Percentiles rank a stretch among this genome's conserved stretches.
These are phyloP conservation scores for Aegilops longissima DNA, from an alignment of 176 grass and related monocot genomes.

Conservation along the genomic window DNA sequence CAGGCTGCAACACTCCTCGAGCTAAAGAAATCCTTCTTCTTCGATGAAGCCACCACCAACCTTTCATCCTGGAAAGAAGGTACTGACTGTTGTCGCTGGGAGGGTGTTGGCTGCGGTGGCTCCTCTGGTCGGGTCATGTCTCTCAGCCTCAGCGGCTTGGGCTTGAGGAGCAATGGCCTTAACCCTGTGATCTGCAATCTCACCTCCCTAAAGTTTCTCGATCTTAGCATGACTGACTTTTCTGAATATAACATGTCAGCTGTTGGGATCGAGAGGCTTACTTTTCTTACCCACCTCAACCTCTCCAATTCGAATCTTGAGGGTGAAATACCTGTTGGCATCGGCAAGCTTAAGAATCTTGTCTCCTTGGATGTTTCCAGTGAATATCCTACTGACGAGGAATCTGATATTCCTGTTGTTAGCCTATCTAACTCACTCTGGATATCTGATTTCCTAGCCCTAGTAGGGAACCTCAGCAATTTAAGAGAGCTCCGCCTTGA, in stretches of 20 bases:
- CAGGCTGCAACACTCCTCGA: neutral
- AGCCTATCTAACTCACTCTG: neutral
- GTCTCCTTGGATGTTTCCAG: neutral
- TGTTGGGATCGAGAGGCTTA: neutral
- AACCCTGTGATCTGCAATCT: neutral
- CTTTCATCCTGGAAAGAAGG: neutral
- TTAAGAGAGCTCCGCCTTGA: neutral
- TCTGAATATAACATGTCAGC: neutral
- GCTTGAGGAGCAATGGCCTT: neutral
- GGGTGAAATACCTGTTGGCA: neutral
- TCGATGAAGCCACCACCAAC: neutral
- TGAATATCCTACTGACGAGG: neutral
- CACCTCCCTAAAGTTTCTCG: neutral
- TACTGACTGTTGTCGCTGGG: neutral
- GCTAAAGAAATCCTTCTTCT: slow-evolving; percentile 11
- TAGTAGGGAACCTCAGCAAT: neutral
- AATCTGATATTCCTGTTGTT: too few relatives aligned
- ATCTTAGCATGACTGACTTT: slow-evolving; percentile 20
- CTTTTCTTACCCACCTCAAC: slow-evolving; percentile 16
- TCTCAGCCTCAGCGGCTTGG: neutral
- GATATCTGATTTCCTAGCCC: neutral
- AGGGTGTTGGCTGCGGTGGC: neutral
- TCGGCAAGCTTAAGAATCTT: neutral
- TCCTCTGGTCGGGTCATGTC: neutral
- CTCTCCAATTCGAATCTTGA: neutral